A percentile compares a stretch with the other conserved stretches of the same genome.
Evolutionary conservation across 768 basidiomycete genomes (phyloP).

Genomic region (Boletales sp.): DNA sequence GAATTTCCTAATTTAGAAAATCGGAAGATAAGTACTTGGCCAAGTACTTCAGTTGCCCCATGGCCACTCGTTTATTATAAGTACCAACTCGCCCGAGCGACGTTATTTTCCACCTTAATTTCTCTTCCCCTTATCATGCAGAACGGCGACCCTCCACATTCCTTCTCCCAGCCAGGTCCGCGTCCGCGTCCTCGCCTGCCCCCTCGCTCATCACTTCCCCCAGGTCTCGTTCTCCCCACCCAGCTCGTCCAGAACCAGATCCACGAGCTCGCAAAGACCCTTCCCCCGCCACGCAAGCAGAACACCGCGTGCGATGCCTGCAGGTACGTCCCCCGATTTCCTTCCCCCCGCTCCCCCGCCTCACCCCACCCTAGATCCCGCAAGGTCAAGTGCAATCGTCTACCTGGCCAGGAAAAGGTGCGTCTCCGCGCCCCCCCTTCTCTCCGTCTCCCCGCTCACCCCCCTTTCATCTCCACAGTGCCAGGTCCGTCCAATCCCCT

Average conservation of each 20-base stretch:
- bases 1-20: constrained; percentile 11
- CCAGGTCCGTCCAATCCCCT: constrained; percentile 47
- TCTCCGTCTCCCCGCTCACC: constrained; percentile 4
- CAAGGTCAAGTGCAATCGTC: constrained; percentile 85
- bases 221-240: constrained; percentile 61
- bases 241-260: constrained; percentile 77
- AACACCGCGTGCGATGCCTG: constrained; percentile 94
- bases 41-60: constrained; percentile 5
- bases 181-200: not conserved
- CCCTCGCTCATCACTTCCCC: not conserved
- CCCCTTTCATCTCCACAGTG: constrained; percentile 43
- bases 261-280: constrained; percentile 73
- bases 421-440: constrained; percentile 18
- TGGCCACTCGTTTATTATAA: constrained; percentile 23
- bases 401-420: constrained; percentile 82
- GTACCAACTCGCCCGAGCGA: constrained; percentile 14
- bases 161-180: constrained; percentile 34
- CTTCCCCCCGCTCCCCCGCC: not conserved
- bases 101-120: constrained; percentile 23
- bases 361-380: constrained; percentile 50
- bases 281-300: constrained; percentile 85
- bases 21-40: constrained; percentile 31
- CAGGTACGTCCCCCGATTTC: constrained; percentile 45
- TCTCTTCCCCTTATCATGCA: constrained; percentile 29
- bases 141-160: constrained; percentile 25